Evolutionary conservation across 2,329 filamentous ascomycete species (phyloP).

Genomic region (Ceratocystis harringtonii): DNA sequence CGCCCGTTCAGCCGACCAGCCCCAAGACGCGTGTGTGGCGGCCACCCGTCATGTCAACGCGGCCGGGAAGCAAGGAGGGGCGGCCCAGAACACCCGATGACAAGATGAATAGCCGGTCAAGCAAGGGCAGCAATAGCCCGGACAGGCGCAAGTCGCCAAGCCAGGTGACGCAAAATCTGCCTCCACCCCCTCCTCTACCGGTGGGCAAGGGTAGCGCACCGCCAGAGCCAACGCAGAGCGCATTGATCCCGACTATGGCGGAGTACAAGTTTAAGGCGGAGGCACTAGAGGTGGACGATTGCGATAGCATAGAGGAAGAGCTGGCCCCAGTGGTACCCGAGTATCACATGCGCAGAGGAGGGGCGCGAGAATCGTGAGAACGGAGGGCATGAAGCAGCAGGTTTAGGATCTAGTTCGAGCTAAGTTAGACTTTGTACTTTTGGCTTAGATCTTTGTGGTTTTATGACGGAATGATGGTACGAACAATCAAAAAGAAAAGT

Average conservation of each 20-base stretch:
- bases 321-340: constrained; percentile 9
- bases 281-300: constrained; percentile 9
- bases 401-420: neutral
- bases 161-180: neutral
- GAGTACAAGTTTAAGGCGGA: constrained; percentile 1
- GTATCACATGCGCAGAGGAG: constrained; percentile 7
- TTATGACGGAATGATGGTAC: neutral
- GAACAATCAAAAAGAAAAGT: neutral
- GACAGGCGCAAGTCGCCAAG: neutral
- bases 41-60: constrained; percentile 3
- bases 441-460: neutral
- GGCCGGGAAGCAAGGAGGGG: constrained; percentile 3
- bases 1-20: neutral
- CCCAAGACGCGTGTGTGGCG: constrained; percentile 10
- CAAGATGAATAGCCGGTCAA: neutral
- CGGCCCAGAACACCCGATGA: neutral
- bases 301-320: constrained; percentile 1
- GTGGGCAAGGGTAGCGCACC: constrained; percentile 11
- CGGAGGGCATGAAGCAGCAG: too few relatives aligned
- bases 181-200: neutral
- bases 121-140: neutral
- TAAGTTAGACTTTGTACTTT: neutral
- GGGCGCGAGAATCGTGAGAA: neutral
- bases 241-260: constrained; percentile 13
- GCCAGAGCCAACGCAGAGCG: constrained; percentile 13